Conservation (phyloP, 495 filamentous ascomycete genomes). For the Penicillium odoratum region DNA sequence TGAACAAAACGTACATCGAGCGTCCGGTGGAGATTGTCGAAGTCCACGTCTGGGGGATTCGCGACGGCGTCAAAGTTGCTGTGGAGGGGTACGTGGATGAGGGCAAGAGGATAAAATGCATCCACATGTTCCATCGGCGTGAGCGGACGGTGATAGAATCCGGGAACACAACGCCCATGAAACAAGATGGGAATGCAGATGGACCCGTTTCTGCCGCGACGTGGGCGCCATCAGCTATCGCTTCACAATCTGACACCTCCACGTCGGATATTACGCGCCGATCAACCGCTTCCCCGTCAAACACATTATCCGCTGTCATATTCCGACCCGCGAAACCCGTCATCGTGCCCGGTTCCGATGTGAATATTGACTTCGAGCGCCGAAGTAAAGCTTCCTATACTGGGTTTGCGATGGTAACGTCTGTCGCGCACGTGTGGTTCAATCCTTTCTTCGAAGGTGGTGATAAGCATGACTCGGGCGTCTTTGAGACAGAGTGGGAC, state of each 20-base stretch:
- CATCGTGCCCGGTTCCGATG: constrained; percentile 73
- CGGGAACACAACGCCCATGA: constrained; percentile 15
- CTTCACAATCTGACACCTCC: constrained; percentile 24
- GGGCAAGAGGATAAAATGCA: constrained; percentile 78
- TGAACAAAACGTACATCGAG: constrained; percentile 79
- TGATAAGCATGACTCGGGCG: constrained; percentile 58
- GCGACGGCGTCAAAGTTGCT: constrained; percentile 82
- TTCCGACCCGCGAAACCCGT: constrained; percentile 69
- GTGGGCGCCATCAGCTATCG: constrained; percentile 7
- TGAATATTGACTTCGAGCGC: constrained; percentile 87
- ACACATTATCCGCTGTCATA: constrained; percentile 57
- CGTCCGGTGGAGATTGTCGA: constrained; percentile 81
- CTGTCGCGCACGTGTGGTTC: constrained; percentile 94
- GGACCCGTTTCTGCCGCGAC: constrained; percentile 9
- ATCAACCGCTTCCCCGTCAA: constrained; percentile 7
- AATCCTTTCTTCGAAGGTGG: constrained; percentile 91
- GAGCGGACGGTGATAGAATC: constrained; percentile 74
- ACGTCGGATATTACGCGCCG: constrained; percentile 9
- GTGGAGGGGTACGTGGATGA: constrained; percentile 86
- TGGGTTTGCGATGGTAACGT: constrained; percentile 84
- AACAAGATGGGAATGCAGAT: not conserved
- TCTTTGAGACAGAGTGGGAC: constrained; percentile 67
- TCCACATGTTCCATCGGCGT: constrained; percentile 73
- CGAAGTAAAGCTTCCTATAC: constrained; percentile 71
- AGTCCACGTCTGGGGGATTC: constrained; percentile 85